Conservation (phyloP, 164 flowering plant species). For the Sedum album region DNA sequence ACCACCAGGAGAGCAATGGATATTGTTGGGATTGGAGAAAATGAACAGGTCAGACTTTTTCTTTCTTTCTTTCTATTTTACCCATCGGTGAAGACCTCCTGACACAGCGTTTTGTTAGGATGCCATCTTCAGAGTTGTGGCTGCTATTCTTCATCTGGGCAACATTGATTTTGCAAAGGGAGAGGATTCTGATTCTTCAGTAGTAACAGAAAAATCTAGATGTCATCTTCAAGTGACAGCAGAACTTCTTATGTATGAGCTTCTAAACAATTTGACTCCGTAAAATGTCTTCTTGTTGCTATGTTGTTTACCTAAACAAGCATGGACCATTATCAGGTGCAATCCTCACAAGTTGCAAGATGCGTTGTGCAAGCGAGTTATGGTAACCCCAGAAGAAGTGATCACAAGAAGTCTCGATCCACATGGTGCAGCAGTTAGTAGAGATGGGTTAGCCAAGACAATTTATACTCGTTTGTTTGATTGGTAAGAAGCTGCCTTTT, state of each 20-base stretch:
- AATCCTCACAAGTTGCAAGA: conserved; percentile 56
- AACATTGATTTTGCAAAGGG: conserved; percentile 62
- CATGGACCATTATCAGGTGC: conserved; percentile 46
- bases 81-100: neutral
- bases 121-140: too few relatives aligned
- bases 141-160: conserved; percentile 86
- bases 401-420: conserved; percentile 88
- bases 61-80: neutral
- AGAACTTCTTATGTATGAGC: conserved; percentile 61
- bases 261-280: neutral
- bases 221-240: conserved; percentile 74
- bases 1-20: conserved; percentile 84
- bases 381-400: conserved; percentile 91
- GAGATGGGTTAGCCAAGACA: conserved; percentile 94
- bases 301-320: conserved; percentile 3
- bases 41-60: conserved; percentile 53
- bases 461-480: conserved; percentile 86
- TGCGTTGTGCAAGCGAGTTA: conserved; percentile 70
- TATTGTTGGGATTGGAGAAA: conserved; percentile 62
- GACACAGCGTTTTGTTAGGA: conserved; percentile 37
- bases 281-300: conserved; percentile 3
- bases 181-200: conserved; percentile 61
- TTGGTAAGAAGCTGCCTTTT: conserved; percentile 38
- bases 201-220: conserved; percentile 53
- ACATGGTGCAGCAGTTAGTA: conserved; percentile 54